phyloP scores from a whole-genome alignment of 2,329 filamentous ascomycete genomes.

The Alternaria arborescens region DNA sequence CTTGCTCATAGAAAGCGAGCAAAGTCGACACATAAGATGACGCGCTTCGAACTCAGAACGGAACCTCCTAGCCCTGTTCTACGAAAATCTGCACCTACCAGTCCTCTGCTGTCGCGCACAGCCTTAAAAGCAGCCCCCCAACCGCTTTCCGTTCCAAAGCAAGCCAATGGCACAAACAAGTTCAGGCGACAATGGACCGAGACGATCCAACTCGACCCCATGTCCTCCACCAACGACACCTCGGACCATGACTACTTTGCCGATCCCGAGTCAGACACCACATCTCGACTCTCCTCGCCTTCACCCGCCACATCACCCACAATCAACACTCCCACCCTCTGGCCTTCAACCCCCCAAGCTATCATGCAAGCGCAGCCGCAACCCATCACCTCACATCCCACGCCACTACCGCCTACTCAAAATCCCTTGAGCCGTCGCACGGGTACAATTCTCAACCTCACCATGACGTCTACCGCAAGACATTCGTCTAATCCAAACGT shows the following conservation, averaged over 20 bases:
- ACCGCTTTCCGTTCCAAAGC: constrained; percentile 18
- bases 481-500: not conserved
- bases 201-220: constrained; percentile 25
- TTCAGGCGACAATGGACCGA: constrained; percentile 9
- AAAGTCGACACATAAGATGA: constrained; percentile 32
- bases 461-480: constrained; percentile 33
- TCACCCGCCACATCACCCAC: constrained; percentile 41
- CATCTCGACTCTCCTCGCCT: constrained; percentile 44
- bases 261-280: constrained; percentile 45
- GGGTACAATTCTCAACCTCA: constrained; percentile 31
- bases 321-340: constrained; percentile 28
- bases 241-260: constrained; percentile 45
- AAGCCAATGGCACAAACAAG: constrained; percentile 21
- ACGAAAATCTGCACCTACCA: constrained; percentile 26
- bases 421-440: constrained; percentile 24
- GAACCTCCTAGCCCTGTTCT: constrained; percentile 31
- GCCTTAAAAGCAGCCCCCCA: constrained; percentile 16
- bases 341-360: constrained; percentile 36
- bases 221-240: constrained; percentile 43
- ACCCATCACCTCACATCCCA: constrained; percentile 37
- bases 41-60: constrained; percentile 30
- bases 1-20: constrained; percentile 19
- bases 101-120: constrained; percentile 27
- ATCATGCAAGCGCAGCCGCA: not conserved
- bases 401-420: constrained; percentile 18